Evolutionary conservation across 179 eudicot species (phyloP), one percentile per base, ranked within the genome.

Genomic region (Vitellaria paradoxa): DNA sequence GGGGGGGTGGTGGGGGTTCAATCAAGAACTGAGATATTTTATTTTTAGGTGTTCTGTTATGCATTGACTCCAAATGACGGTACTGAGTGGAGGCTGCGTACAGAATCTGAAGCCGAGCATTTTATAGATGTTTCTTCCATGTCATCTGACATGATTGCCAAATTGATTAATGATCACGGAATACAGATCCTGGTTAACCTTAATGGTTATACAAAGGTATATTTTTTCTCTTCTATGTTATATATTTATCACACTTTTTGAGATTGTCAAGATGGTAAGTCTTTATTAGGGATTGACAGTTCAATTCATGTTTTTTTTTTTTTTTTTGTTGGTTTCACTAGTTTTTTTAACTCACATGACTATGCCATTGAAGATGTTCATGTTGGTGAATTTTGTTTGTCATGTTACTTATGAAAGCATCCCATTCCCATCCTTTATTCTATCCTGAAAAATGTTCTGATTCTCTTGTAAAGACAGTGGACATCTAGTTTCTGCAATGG

Each of bases 171-270:
- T 82, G 94, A 92, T 3, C 78, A 92, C 80, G 88, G 86, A 61
- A 94, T 94, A 82, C 98, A 94, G 68, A 82, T 94, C 78, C 93
- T 94, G 69, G 78, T 94, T 74, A 92, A 94, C 72, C 98, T 94
- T 78, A 94, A 92, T 85, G 98, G 98, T 26, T 94, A 92, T 77
- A 94, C 98, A 4, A 94, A 94, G 96, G 98, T 90, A 85, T 52
- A 50, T 50, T 2, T 0, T 0, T 12, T 12, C 21, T 6, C 37
- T 30, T 30, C 37, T 30, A 30, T 30, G 20, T 50, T 17, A 0
- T 3, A 9, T 63, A 1, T 55, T 55, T 13, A 55, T 11, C 5
- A 14, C 13, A 55, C 14, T 13, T 10, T 55, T 12, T 13, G 3
- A 11, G 17, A 55, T 55, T 55, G 59, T 55, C 17, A 55, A 55